Base-by-base conservation (phyloP, 306 rosid genomes). In the Arachis stenosperma region DNA sequence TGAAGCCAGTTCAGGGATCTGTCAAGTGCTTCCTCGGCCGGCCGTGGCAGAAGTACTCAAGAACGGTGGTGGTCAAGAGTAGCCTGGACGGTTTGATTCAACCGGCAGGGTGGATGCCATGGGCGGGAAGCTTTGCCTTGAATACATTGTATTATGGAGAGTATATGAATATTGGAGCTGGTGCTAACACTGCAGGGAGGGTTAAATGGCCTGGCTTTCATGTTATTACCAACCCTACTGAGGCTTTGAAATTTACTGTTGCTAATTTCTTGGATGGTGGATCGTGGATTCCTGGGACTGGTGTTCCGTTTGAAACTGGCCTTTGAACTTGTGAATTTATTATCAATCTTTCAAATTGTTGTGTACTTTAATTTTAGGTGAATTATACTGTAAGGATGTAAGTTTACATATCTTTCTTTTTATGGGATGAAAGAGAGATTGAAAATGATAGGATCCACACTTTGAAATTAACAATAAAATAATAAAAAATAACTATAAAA, bases 191-290 rank as follows among this genome's bases (percentile, higher is more conserved):
- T 0, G 77, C 22, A 0, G 84, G 96, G 8, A 82, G 98, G 72
- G 98, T 92, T 33, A 67, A 67, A 0, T 92, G 96, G 98, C 60
- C 63, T 0, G 96, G 98, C 2, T 92, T 80, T 78, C 91, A n/a
- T 53, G 88, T 86, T 0, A 77, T 92, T 8, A 78, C 43, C 0
- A 67, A 82, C 36, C 75, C 87, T 1, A 0, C 48, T 4, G 89
- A 86, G 78, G 98, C 92, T 0, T 82, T 27, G 2, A 76, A 87
- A 30, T 92, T 88, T 54, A 77, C 94, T 0, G 98, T 90, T 11
- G 84, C 81, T 3, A 67, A 78, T 14, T 88, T 90, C 50, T 63
- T 92, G 65, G 83, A 59, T 13, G 98, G 98, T n/a, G 78, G 59
- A 0, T 70, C 78, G 0, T 92, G 98, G 98, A 81, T 90, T 77